These are phyloP conservation scores for Grigorovia transvaalensis DNA, from an alignment of 805 yeast species.

Conservation along the genomic window DNA sequence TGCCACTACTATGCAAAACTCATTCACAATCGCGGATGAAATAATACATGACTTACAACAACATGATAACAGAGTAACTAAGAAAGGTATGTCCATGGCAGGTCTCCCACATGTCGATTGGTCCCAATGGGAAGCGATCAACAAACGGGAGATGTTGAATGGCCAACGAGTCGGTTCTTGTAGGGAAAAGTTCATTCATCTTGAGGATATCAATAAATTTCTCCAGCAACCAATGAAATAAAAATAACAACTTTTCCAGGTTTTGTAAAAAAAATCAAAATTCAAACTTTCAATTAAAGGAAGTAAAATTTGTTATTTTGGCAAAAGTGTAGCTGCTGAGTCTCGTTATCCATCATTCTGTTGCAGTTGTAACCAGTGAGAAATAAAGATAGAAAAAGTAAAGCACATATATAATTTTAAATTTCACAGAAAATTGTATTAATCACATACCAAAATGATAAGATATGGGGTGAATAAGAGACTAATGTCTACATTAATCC, in stretches of 20 bases:
- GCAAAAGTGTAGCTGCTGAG: background rate
- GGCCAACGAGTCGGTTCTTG: conserved; percentile 9
- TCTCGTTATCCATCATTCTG: no score
- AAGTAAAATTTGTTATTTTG: background rate
- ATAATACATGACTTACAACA: conserved; percentile 46
- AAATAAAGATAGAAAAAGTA: no score
- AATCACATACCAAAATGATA: background rate
- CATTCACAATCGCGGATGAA: conserved; percentile 62
- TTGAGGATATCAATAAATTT: background rate
- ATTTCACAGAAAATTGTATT: no score
- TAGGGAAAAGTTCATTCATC: conserved; percentile 4
- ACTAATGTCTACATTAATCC: conserved; percentile 88
- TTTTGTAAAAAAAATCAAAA: background rate
- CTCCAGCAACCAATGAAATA: conserved; percentile 1
- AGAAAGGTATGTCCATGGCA: conserved; percentile 4
- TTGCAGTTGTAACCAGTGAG: no score
- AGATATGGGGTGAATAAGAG: conserved; percentile 67
- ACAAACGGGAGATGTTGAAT: conserved; percentile 13
- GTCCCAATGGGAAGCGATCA: conserved; percentile 23
- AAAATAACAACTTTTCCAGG: background rate
- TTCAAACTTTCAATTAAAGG: background rate
- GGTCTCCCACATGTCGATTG: conserved; percentile 18
- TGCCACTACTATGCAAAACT: conserved; percentile 79
- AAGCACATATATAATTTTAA: background rate
- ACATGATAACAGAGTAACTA: background rate